phyloP scores from a whole-genome alignment of 495 filamentous ascomycete genomes.

The Letharia columbiana region DNA sequence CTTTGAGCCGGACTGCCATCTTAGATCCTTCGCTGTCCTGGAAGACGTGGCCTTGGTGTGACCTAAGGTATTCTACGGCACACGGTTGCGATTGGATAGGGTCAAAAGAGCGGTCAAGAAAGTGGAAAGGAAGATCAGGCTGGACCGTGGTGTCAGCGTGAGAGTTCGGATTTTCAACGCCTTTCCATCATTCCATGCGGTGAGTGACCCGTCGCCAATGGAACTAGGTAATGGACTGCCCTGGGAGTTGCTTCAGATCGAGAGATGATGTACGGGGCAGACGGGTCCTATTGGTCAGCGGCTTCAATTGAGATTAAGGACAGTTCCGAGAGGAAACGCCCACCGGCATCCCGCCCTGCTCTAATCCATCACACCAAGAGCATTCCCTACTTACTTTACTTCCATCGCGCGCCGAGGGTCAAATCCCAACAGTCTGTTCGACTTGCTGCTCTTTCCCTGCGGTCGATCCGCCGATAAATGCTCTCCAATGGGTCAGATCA shows the following conservation, averaged over 20 bases:
- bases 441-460: background rate
- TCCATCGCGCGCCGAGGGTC: background rate
- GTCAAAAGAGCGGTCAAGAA: slow-evolving; percentile 4
- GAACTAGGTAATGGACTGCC: background rate
- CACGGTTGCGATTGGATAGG: slow-evolving; percentile 1
- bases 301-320: background rate
- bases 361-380: background rate
- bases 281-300: background rate
- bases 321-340: background rate
- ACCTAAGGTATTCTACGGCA: background rate
- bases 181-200: background rate
- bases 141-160: background rate
- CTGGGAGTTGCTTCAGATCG: no score
- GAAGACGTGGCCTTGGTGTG: background rate
- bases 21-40: background rate
- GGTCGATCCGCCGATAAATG: no score
- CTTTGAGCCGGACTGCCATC: background rate
- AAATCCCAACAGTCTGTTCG: background rate
- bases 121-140: background rate
- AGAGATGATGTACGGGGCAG: background rate
- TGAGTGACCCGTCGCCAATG: background rate
- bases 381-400: background rate
- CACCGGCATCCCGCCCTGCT: background rate
- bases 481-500: background rate
- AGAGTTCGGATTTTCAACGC: background rate